Evolutionary conservation across 352 stramenopile species (phyloP).

Genomic region (Pythium biforme): DNA sequence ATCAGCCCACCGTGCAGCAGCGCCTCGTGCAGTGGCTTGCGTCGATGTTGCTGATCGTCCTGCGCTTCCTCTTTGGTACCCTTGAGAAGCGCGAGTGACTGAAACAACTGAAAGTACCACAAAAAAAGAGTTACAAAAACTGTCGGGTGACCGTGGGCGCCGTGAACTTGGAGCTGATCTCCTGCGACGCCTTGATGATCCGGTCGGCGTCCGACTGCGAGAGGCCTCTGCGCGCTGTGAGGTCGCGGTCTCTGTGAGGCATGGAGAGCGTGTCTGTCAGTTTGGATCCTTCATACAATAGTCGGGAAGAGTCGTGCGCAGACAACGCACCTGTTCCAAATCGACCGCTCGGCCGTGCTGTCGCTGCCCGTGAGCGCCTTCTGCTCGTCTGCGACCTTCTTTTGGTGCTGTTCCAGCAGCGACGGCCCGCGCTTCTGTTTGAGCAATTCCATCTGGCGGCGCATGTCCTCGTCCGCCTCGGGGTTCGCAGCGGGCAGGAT

Average conservation of each 20-base stretch:
- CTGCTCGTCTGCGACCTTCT: slow-evolving; percentile 48
- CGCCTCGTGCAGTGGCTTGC: slow-evolving; percentile 17
- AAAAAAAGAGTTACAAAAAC: slow-evolving; percentile 57
- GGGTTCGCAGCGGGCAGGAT: slow-evolving; percentile 68
- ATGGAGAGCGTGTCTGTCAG: too few species aligned
- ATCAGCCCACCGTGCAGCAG: neutral
- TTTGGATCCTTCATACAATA: too few species aligned
- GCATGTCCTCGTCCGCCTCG: slow-evolving; percentile 64
- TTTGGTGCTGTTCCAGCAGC: slow-evolving; percentile 76
- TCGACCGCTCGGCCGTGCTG: slow-evolving; percentile 1
- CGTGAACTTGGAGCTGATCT: slow-evolving; percentile 87
- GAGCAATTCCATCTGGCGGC: slow-evolving; percentile 64
- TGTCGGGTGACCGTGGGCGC: slow-evolving; percentile 76
- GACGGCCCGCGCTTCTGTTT: slow-evolving; percentile 61
- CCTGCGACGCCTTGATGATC: slow-evolving; percentile 73
- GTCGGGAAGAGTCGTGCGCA: too few species aligned
- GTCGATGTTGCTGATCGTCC: slow-evolving; percentile 11
- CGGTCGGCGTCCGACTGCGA: slow-evolving; percentile 62
- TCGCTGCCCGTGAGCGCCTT: slow-evolving; percentile 28
- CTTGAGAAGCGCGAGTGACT: slow-evolving; percentile 10
- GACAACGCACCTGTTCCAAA: slow-evolving; percentile 65
- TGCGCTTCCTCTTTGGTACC: slow-evolving; percentile 16
- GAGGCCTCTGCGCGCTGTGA: slow-evolving; percentile 58
- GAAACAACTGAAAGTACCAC: neutral
- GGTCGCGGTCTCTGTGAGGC: slow-evolving; percentile 71